These are phyloP conservation scores for Geotrichum restrictum DNA, from an alignment of 1,139 yeast species.

Conservation along the genomic window DNA sequence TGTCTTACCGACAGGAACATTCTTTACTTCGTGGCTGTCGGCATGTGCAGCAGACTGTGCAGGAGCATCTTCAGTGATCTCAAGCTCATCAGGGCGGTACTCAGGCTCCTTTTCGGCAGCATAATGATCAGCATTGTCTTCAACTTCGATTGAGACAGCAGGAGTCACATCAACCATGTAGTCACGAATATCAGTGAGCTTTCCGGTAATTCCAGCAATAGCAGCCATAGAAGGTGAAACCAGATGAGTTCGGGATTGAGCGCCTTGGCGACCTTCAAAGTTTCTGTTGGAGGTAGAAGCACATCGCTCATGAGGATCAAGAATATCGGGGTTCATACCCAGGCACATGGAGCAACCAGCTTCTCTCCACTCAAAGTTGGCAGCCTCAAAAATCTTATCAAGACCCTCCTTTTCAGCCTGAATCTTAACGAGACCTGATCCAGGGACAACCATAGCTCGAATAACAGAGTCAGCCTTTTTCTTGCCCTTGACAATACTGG, in stretches of 20 bases:
- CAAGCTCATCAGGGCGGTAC: slow-evolving; percentile 35
- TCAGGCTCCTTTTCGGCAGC: slow-evolving; percentile 64
- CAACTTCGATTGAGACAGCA: slow-evolving; percentile 52
- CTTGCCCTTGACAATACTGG: slow-evolving; percentile 86
- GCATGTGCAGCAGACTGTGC: slow-evolving; percentile 30
- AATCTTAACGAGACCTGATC: slow-evolving; percentile 87
- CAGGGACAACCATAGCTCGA: slow-evolving; percentile 90
- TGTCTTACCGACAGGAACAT: slow-evolving; percentile 38
- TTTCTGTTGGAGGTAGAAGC: slow-evolving; percentile 98
- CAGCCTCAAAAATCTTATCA: slow-evolving; percentile 81
- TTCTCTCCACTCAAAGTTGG: slow-evolving; percentile 98
- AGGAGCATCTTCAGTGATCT: slow-evolving; percentile 29
- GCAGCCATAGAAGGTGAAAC: slow-evolving; percentile 99
- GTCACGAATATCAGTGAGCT: slow-evolving; percentile 83
- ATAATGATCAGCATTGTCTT: slow-evolving; percentile 54
- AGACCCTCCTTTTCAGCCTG: slow-evolving; percentile 95
- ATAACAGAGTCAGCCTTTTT: slow-evolving; percentile 77
- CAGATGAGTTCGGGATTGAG: slow-evolving; percentile 89
- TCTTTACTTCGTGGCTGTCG: slow-evolving; percentile 28
- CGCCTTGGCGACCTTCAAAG: slow-evolving; percentile 99
- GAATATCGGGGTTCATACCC: slow-evolving; percentile 98
- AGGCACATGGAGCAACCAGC: slow-evolving; percentile 99
- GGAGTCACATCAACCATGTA: slow-evolving; percentile 65
- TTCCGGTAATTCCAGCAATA: slow-evolving; percentile 92
- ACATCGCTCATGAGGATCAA: slow-evolving; percentile 92